These are phyloP conservation scores for Paspalum vaginatum DNA, from an alignment of 176 grass and related monocot species.

Conservation along the genomic window DNA sequence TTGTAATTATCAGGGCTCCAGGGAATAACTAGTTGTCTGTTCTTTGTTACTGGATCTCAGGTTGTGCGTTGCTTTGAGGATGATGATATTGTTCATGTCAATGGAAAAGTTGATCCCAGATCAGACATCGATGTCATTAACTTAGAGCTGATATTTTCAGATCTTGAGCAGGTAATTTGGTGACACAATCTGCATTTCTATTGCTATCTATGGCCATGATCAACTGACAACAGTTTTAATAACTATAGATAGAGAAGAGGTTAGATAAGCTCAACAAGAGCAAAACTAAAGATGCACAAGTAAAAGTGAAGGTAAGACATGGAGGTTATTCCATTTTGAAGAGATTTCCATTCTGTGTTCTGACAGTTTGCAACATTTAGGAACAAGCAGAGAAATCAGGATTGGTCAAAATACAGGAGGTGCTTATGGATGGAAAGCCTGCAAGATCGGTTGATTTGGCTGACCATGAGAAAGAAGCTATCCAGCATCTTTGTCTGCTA, in stretches of 20 bases:
- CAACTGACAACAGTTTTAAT: constrained; percentile 6
- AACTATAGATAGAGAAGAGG: constrained; percentile 95
- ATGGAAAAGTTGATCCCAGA: constrained; percentile 91
- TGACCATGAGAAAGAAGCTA: constrained; percentile 87
- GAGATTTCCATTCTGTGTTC: constrained; percentile 24
- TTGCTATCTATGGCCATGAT: neutral
- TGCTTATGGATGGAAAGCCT: constrained; percentile 81
- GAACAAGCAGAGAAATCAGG: constrained; percentile 83
- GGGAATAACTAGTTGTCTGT: neutral
- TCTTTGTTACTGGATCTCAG: constrained; percentile 47
- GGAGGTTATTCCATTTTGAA: constrained; percentile 19
- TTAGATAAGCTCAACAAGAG: constrained; percentile 96
- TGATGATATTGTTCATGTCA: constrained; percentile 94
- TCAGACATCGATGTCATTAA: constrained; percentile 99
- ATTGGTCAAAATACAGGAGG: constrained; percentile 77
- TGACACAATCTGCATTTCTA: constrained; percentile 32
- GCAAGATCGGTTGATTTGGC: constrained; percentile 84
- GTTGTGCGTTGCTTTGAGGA: constrained; percentile 98
- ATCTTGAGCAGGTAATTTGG: constrained; percentile 88
- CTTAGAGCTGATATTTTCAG: constrained; percentile 88
- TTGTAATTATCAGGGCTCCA: neutral
- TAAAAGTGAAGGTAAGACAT: constrained; percentile 75
- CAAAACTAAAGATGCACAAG: constrained; percentile 87
- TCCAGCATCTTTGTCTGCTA: constrained; percentile 83
- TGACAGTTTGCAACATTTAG: constrained; percentile 46